A percentile compares a stretch with the other conserved stretches of the same genome.
phyloP scores from a whole-genome alignment of 2,329 filamentous ascomycete genomes.

The Aspergillus persii region DNA sequence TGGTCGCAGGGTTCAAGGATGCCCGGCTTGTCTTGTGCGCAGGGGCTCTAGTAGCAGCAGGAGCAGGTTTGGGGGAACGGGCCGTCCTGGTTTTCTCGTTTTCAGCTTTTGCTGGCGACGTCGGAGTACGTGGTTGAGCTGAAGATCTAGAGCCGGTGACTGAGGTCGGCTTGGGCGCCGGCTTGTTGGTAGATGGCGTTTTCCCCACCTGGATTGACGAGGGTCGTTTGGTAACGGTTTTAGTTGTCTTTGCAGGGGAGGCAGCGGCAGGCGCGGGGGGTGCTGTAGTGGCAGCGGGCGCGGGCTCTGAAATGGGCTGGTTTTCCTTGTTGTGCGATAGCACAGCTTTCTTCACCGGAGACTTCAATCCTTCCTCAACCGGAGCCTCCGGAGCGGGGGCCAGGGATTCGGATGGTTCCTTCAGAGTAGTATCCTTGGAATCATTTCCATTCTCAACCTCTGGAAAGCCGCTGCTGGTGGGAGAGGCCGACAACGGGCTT shows the following conservation, averaged over 20 bases:
- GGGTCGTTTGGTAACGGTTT: conserved; percentile 29
- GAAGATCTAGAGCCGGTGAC: conserved; percentile 21
- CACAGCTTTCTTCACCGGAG: conserved; percentile 8
- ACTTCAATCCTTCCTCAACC: neutral
- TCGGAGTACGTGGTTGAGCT: conserved; percentile 18
- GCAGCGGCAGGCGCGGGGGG: conserved; percentile 6
- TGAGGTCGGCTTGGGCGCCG: conserved; percentile 20
- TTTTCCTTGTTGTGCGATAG: conserved; percentile 19
- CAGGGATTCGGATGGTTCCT: neutral
- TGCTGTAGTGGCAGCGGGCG: conserved; percentile 9
- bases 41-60: conserved; percentile 26
- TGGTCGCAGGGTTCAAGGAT: conserved; percentile 30
- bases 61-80: conserved; percentile 24
- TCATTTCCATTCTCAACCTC: conserved; percentile 17
- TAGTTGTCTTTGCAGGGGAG: conserved; percentile 23
- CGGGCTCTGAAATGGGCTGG: conserved; percentile 7
- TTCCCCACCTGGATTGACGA: conserved; percentile 31
- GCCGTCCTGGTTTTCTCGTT: conserved; percentile 18
- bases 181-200: conserved; percentile 12
- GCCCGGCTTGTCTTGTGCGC: conserved; percentile 33
- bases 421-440: conserved; percentile 3
- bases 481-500: conserved; percentile 27
- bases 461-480: conserved; percentile 22
- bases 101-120: conserved; percentile 21
- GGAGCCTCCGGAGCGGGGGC: neutral